phyloP scores from a whole-genome alignment of 2,329 filamentous ascomycete genomes.

The Stagonosporopsis cucurbitacearum region DNA sequence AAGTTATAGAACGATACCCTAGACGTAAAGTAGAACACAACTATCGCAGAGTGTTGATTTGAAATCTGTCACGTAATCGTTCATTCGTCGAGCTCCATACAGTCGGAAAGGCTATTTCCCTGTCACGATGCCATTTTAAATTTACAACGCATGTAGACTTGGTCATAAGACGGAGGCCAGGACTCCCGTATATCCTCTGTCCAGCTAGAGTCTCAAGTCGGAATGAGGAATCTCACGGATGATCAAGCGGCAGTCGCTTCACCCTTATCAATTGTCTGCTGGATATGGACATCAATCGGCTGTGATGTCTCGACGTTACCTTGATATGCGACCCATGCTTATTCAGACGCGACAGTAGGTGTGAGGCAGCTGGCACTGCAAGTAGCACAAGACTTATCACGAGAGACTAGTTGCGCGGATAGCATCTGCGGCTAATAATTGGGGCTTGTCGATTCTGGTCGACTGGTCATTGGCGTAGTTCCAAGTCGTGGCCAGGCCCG shows the following conservation, averaged over 20 bases:
- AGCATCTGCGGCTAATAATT: too few species aligned
- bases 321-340: neutral
- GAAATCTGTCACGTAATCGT: neutral
- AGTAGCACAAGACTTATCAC: too few species aligned
- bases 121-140: too few species aligned
- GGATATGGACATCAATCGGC: neutral
- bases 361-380: neutral
- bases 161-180: neutral
- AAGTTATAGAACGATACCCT: constrained; percentile 13
- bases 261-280: neutral
- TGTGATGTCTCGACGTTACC: neutral
- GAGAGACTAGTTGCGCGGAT: neutral
- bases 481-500: too few species aligned
- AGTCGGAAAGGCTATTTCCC: too few species aligned
- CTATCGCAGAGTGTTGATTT: neutral
- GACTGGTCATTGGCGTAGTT: too few species aligned
- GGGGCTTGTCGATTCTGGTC: too few species aligned
- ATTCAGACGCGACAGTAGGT: neutral
- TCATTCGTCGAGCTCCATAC: too few species aligned
- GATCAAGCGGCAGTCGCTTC: neutral
- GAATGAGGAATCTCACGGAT: neutral
- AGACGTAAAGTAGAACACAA: neutral
- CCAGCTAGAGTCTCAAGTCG: neutral
- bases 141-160: too few species aligned
- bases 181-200: neutral